Percentiles rank a stretch among this genome's conserved stretches.
phyloP scores from a whole-genome alignment of 2,329 filamentous ascomycete genomes.

The Monosporascus sp. region DNA sequence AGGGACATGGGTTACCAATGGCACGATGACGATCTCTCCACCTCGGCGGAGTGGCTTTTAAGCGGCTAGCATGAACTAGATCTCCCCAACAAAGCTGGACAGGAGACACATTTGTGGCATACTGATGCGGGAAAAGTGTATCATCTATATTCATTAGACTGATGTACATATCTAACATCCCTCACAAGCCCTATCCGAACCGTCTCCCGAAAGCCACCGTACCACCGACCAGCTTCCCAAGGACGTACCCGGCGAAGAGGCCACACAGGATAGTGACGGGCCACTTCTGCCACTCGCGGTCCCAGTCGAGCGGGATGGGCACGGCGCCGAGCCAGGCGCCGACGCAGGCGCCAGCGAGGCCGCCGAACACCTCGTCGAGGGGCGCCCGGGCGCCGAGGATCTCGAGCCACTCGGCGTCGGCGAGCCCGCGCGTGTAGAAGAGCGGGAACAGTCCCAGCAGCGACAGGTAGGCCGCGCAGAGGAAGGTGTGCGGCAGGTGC shows the following conservation, averaged over 20 bases:
- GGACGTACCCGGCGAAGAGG: conserved; percentile 69
- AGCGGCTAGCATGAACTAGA: too few species aligned
- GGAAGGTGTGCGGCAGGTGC: conserved; percentile 69
- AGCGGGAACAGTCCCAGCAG: conserved; percentile 73
- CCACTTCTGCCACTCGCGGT: conserved; percentile 98
- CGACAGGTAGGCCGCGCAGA: conserved; percentile 76
- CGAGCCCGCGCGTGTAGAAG: conserved; percentile 80
- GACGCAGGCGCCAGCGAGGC: conserved; percentile 66
- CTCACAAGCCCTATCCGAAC: conserved; percentile 17
- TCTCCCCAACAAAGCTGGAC: too few species aligned
- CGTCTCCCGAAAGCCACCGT: conserved; percentile 41
- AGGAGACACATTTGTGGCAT: too few species aligned
- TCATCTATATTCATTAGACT: too few species aligned
- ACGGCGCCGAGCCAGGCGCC: conserved; percentile 93
- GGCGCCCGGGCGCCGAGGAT: conserved; percentile 64
- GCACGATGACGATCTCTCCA: too few species aligned
- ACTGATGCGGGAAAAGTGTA: too few species aligned
- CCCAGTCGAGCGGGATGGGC: conserved; percentile 95
- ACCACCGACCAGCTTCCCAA: conserved; percentile 61
- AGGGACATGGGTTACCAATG: too few species aligned
- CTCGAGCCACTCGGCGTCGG: conserved; percentile 63
- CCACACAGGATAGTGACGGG: conserved; percentile 86
- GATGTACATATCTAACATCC: too few species aligned
- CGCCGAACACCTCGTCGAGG: conserved; percentile 80
- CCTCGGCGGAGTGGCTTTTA: too few species aligned